phyloP scores from a whole-genome alignment of 139 green algal species.

The Picochlorum sp. region DNA sequence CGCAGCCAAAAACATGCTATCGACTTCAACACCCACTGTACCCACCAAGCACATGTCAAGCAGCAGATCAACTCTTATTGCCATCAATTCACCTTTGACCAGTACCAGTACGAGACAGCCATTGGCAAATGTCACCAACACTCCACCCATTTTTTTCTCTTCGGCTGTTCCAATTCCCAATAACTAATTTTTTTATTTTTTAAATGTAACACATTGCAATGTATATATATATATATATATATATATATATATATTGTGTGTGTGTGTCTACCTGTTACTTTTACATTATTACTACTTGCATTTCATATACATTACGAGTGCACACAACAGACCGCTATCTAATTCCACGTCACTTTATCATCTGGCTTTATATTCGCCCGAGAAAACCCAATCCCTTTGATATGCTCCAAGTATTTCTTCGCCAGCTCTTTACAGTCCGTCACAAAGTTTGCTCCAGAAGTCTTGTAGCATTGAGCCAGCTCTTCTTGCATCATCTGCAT shows the following conservation, averaged over 20 bases:
- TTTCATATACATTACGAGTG: too few relatives aligned
- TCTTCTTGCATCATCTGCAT: slow-evolving; percentile 20
- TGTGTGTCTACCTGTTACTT: too few relatives aligned
- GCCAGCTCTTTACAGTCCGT: slow-evolving; percentile 19
- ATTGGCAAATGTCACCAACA: slow-evolving; percentile 1
- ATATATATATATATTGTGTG: slow-evolving; percentile 3
- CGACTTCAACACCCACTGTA: too few relatives aligned
- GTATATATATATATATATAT: background rate
- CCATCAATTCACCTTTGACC: background rate
- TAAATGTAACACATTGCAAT: background rate
- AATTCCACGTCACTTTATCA: slow-evolving; percentile 17
- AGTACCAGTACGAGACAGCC: background rate
- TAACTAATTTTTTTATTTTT: background rate
- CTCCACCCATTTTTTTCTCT: background rate
- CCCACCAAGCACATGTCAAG: too few relatives aligned
- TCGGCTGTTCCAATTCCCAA: background rate
- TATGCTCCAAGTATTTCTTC: slow-evolving; percentile 15
- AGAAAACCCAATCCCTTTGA: slow-evolving; percentile 24
- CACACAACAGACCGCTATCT: background rate
- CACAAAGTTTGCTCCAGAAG: slow-evolving; percentile 20
- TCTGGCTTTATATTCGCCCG: slow-evolving; percentile 15
- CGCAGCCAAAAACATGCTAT: too few relatives aligned
- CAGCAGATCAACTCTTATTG: too few relatives aligned
- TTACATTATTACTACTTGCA: too few relatives aligned
- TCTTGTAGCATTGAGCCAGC: slow-evolving; percentile 25